These are phyloP conservation scores for Colletotrichum cuscutae DNA, from an alignment of 2,329 filamentous ascomycete species.

Conservation along the genomic window DNA sequence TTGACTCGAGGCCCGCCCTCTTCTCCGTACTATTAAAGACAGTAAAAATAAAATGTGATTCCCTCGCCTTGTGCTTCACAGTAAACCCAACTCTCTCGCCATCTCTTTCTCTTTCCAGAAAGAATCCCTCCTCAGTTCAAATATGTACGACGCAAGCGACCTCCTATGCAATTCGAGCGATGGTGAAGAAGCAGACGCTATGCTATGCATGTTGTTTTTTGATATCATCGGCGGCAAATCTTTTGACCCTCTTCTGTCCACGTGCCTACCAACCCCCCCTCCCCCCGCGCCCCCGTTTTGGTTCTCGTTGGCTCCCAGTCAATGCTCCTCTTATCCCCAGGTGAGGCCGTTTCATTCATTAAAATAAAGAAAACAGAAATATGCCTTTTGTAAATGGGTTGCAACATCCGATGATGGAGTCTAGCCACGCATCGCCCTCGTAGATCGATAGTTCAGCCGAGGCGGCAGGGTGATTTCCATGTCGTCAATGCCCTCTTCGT, in stretches of 20 bases:
- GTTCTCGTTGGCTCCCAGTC: not conserved
- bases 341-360: constrained; percentile 32
- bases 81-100: not conserved
- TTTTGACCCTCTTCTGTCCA: not conserved
- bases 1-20: not conserved
- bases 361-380: not conserved
- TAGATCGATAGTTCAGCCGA: constrained; percentile 55
- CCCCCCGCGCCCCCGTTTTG: constrained; percentile 9
- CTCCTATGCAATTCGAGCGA: constrained; percentile 13
- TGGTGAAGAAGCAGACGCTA: constrained; percentile 34
- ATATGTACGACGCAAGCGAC: not conserved
- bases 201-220: constrained; percentile 31
- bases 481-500: constrained; percentile 54
- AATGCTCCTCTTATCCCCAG: not conserved
- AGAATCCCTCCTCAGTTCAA: not conserved
- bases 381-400: not conserved
- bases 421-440: constrained; percentile 47
- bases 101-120: not conserved
- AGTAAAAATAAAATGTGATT: not conserved
- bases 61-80: not conserved
- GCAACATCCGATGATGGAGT: not conserved
- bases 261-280: not conserved
- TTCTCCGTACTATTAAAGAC: not conserved
- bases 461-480: constrained; percentile 46
- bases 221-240: constrained; percentile 9